These are phyloP conservation scores for Trypanosoma cruzi DNA, from an alignment of 208 protist genomes.

Conservation along the genomic window DNA sequence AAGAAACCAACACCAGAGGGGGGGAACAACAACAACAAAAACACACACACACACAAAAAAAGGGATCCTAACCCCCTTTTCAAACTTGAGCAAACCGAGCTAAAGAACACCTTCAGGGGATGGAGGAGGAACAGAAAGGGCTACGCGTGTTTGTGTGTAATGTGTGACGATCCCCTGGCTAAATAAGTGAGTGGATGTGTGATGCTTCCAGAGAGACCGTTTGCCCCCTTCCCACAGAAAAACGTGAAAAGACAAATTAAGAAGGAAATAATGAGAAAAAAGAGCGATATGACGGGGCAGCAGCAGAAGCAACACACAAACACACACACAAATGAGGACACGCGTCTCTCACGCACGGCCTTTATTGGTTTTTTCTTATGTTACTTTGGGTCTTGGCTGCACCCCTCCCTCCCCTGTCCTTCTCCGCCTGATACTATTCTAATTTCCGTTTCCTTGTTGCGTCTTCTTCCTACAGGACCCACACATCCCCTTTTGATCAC, in stretches of 20 bases:
- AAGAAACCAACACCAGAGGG: neutral
- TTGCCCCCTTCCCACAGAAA: no score
- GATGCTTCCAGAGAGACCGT: no score
- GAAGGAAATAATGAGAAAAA: neutral
- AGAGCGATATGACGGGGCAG: neutral
- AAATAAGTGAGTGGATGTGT: no score
- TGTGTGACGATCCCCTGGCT: no score
- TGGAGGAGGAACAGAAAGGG: neutral
- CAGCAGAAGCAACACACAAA: neutral
- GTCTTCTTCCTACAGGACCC: conserved; percentile 1
- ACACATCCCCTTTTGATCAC: neutral
- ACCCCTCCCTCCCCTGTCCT: neutral
- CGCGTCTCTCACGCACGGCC: neutral
- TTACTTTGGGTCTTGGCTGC: neutral
- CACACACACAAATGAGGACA: no score
- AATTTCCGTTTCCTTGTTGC: neutral
- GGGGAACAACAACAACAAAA: neutral
- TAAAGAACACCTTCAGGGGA: neutral
- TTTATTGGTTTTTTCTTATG: neutral
- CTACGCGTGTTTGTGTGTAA: neutral
- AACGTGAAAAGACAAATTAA: neutral
- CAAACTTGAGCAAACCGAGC: neutral
- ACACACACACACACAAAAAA: neutral
- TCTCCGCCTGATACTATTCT: neutral
- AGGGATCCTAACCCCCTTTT: neutral